These are phyloP conservation scores for Rhizodiscina lignyota DNA, from an alignment of 495 filamentous ascomycete genomes.

Conservation along the genomic window DNA sequence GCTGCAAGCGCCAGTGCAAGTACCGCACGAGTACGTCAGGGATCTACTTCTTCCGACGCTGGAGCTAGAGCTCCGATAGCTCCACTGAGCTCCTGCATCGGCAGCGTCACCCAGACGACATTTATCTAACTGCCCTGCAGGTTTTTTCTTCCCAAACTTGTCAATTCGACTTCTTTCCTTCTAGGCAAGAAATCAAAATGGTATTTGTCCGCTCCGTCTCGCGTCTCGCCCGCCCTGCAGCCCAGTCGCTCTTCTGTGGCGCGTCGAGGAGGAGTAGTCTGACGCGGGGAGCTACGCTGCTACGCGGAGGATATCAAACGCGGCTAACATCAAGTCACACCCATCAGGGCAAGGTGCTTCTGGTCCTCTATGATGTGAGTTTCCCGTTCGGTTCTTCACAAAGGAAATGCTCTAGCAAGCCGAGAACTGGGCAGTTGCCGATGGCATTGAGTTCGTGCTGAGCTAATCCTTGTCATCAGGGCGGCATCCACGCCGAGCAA, in stretches of 20 bases:
- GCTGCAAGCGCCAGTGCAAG: too few species aligned
- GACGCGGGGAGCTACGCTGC: slow-evolving; percentile 20
- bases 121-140: too few species aligned
- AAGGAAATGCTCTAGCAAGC: neutral
- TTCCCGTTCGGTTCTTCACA: neutral
- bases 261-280: slow-evolving; percentile 3
- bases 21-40: too few species aligned
- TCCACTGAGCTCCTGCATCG: too few species aligned
- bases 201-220: neutral
- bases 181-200: too few species aligned
- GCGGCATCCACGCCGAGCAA: slow-evolving; percentile 50
- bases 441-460: neutral
- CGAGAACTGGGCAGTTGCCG: neutral
- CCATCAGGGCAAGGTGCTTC: slow-evolving; percentile 55
- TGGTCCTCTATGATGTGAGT: slow-evolving; percentile 63
- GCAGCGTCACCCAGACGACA: too few species aligned
- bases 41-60: too few species aligned
- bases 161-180: too few species aligned
- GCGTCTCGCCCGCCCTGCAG: neutral
- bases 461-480: slow-evolving; percentile 25
- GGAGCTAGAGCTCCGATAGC: too few species aligned
- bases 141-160: too few species aligned
- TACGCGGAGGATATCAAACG: neutral
- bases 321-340: slow-evolving; percentile 39
- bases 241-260: neutral